These are phyloP conservation scores for Solanum ossicruentum DNA, from an alignment of 257 asterid genomes.

Conservation along the genomic window DNA sequence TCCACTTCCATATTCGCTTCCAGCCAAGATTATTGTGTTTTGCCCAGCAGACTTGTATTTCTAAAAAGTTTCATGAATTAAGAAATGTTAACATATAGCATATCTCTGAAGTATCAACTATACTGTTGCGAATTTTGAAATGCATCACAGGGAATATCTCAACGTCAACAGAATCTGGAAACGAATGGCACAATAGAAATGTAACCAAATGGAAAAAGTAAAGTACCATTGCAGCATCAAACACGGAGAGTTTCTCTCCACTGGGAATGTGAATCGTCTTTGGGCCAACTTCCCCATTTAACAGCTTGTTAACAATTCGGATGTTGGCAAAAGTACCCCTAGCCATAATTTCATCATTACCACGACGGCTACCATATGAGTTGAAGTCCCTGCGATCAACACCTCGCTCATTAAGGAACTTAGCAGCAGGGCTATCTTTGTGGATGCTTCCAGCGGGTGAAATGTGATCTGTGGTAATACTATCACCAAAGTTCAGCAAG, in stretches of 20 bases:
- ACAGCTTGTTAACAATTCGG: conserved; percentile 3
- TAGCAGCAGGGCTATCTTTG: conserved; percentile 96
- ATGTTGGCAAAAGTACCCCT: conserved; percentile 14
- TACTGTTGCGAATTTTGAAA: neutral
- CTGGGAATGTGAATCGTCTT: conserved; percentile 1
- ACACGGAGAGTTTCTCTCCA: conserved; percentile 2
- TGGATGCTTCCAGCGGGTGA: conserved; percentile 96
- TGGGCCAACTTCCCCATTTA: conserved; percentile 9
- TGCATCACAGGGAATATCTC: neutral
- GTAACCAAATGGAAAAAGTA: neutral
- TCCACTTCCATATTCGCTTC: conserved; percentile 9
- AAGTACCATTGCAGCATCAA: conserved; percentile 10
- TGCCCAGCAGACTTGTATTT: conserved; percentile 8
- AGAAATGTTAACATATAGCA: neutral
- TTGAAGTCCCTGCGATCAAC: conserved; percentile 82
- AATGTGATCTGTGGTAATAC: conserved; percentile 91
- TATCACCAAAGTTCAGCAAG: conserved; percentile 82
- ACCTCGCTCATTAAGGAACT: conserved; percentile 59
- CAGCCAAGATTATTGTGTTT: conserved; percentile 7
- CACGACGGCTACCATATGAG: conserved; percentile 24
- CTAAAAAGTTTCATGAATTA: neutral
- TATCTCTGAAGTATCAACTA: neutral
- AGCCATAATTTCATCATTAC: conserved; percentile 11
- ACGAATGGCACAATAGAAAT: neutral
- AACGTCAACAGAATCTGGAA: neutral